Base-by-base conservation (phyloP, 352 stramenopile species). In the Phytopythium aichiense region DNA sequence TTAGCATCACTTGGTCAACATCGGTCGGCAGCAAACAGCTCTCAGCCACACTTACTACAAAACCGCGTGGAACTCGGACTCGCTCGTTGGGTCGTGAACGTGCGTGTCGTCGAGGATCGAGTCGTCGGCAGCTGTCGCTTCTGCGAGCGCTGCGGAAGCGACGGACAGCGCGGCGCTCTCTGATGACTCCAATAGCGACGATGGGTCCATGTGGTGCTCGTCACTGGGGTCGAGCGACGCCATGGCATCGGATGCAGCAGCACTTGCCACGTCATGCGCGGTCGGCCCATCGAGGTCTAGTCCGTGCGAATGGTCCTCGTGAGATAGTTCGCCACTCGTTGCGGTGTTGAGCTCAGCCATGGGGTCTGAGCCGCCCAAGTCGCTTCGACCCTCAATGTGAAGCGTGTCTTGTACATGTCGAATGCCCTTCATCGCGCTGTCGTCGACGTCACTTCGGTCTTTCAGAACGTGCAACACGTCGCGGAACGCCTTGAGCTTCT, bases 401-500 rank as follows among this genome's bases (percentile, higher is more conserved):
- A 91, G 87, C 18, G 80, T 74, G 56, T 89, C 79, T 38, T 91
- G 76, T 30, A 91, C 79, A 40, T 80, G 75, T 43, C 77, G 79
- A 55, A 88, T 71, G 13, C 78, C 74, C 20, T 77, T 84, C 43
- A 89, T 37, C 20, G 82, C 72, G 15, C 58, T 70, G 56, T 88
- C 80, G 38, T 89, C 82, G 9, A 68, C 66, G 54, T 91, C 82
- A 48, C 73, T 87, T 40, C 82, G 78, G 60, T 89, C 82, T 50
- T 91, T 89, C 11, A 91, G 48, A 33, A 91, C 80, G 48, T 91
- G 79, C 0, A 91, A 67, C 30, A 89, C 82, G 49, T 91, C 82
- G 23, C 84, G 80, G 64, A 93, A 91, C 7, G 84, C 84, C 37
- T 89, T 87, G 25, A 93, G 61, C 46, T 93, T 90, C 53, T 93